Percentiles rank a stretch among this genome's conserved stretches.
Conservation (phyloP, 2,329 filamentous ascomycete genomes). For the Mollisiaceae sp. region DNA sequence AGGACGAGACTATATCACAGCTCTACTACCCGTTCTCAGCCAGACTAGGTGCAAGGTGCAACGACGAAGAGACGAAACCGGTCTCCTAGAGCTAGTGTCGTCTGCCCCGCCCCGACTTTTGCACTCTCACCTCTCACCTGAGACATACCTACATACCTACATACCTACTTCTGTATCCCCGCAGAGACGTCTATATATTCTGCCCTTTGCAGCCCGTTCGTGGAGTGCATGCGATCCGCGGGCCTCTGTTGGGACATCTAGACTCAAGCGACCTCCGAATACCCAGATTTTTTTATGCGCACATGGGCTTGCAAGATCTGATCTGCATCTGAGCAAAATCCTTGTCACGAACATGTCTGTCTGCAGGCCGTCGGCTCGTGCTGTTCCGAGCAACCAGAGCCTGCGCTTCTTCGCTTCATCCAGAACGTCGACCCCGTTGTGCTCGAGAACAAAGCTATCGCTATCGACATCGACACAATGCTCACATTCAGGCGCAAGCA, state of each 20-base stretch:
- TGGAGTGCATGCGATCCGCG: not conserved
- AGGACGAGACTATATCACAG: conserved; percentile 3
- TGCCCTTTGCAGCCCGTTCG: not conserved
- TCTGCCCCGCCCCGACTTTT: not conserved
- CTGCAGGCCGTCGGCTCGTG: conserved; percentile 3
- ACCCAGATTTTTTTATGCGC: not conserved
- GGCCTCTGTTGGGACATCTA: not conserved
- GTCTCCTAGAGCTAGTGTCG: not conserved
- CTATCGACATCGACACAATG: too few species aligned
- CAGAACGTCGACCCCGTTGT: conserved; percentile 1
- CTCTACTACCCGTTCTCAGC: not conserved
- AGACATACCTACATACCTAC: too few species aligned
- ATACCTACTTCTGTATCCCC: conserved; percentile 1
- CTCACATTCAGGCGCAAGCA: not conserved
- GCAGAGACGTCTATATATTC: not conserved
- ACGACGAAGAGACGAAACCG: not conserved
- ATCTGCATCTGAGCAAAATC: conserved; percentile 11
- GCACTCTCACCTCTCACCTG: not conserved
- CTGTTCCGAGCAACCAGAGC: not conserved
- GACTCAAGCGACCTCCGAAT: not conserved
- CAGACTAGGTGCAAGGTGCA: not conserved
- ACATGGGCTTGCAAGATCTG: conserved; percentile 12
- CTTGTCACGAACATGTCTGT: conserved; percentile 12
- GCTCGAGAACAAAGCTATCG: too few species aligned
- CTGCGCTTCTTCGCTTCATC: conserved; percentile 3